Percentiles rank a stretch among this genome's conserved stretches.
Conservation (phyloP, 2,329 filamentous ascomycete genomes). For the Herpomyces periplanetae region DNA sequence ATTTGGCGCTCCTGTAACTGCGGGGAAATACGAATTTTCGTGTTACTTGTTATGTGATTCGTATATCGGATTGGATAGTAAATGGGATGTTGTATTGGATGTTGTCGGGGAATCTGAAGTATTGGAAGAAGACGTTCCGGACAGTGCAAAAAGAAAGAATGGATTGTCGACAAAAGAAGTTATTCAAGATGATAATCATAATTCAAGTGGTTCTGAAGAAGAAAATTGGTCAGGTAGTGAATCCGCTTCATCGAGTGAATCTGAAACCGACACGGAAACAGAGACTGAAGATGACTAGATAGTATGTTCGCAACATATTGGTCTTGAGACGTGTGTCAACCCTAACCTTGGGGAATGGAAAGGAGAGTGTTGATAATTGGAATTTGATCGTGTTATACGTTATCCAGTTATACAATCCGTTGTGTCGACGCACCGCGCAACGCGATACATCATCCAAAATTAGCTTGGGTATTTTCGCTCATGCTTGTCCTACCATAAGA, state of each 20-base stretch:
- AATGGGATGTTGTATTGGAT: slow-evolving; percentile 51
- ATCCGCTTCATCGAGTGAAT: slow-evolving; percentile 4
- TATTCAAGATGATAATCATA: slow-evolving; percentile 5
- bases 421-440: no score
- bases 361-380: no score
- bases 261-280: slow-evolving; percentile 15
- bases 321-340: no score
- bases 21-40: slow-evolving; percentile 70
- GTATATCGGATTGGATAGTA: slow-evolving; percentile 72
- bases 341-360: no score
- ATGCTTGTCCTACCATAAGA: no score
- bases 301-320: no score
- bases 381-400: no score
- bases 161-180: slow-evolving; percentile 3
- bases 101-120: slow-evolving; percentile 17
- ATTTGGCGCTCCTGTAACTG: slow-evolving; percentile 69
- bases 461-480: no score
- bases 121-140: slow-evolving; percentile 17
- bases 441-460: no score
- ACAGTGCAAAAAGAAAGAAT: slow-evolving; percentile 6
- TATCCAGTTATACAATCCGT: no score
- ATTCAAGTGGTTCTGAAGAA: slow-evolving; percentile 8
- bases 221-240: slow-evolving; percentile 6
- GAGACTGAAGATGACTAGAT: slow-evolving; percentile 34
- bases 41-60: slow-evolving; percentile 80